Evolutionary conservation across 169 alveolate species (phyloP), one percentile per base, ranked within the genome.

Genomic region (Neospora caninum): DNA sequence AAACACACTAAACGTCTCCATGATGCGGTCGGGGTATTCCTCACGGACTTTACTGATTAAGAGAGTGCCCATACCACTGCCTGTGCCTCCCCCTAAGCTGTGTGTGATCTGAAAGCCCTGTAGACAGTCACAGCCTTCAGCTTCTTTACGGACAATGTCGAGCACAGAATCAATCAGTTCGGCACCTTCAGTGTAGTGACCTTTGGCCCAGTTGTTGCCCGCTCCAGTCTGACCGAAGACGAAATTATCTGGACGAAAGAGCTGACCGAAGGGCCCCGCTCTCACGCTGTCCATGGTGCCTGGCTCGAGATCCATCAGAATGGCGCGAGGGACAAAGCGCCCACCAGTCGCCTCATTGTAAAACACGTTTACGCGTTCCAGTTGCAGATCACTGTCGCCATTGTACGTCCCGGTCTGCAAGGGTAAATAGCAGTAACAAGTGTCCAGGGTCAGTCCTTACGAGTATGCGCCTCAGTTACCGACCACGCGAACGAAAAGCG

Each of bases 61-160:
- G 84, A 99, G 97, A 43, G 99, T 99, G 87, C 99, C 99, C 99
- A 99, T 99, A 91, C 99, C 99, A 58, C 99, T 97, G 88, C 99
- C 99, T 36, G 99, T 99, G 96, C 99, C 99, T 91, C 99, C 99
- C 84, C 99, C 99, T 94, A 99, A 97, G 41, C 99, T 98, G 98
- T 99, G 99, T 10, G 99, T 97, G 91, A 99, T 97, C 93, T 99
- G 99, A 98, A 99, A 99, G 70, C 99, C 99, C 96, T 99, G 99
- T 88, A 99, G 96, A 96, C 99, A 99, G 97, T 99, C 99, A 96
- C 99, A 98, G 82, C 99, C 99, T 97, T 99, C 99, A 69, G 99
- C 99, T 96, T 99, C 99, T 97, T 99, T 98, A 95, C 99, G 98
- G 93, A 99, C 99, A 80, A 99, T 99, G 95, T 99, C 99, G 95